Conservation (phyloP, 2,329 filamentous ascomycete species). For the Scedosporium dehoogii region DNA sequence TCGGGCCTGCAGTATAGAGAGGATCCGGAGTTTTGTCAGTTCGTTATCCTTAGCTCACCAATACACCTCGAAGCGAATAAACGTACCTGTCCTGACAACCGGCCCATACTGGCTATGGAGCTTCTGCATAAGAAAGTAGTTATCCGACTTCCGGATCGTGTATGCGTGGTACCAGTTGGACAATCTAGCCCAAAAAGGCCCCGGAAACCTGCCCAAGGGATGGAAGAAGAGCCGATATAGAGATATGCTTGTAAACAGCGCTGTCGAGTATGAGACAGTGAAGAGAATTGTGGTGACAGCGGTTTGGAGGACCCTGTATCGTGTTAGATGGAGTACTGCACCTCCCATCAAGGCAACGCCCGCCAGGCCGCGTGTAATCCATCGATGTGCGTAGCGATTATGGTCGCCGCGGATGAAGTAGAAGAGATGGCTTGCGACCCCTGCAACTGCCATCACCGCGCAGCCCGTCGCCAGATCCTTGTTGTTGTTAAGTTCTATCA, state of each 20-base stretch:
- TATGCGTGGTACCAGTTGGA: slow-evolving; percentile 13
- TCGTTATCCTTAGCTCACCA: too few species aligned
- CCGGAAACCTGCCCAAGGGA: slow-evolving; percentile 2
- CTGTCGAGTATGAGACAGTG: slow-evolving; percentile 6
- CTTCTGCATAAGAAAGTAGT: slow-evolving; percentile 11
- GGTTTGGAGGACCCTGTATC: neutral
- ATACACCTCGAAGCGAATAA: neutral
- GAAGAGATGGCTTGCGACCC: neutral
- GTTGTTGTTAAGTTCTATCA: neutral
- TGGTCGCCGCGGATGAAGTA: slow-evolving; percentile 4
- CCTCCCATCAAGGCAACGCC: neutral
- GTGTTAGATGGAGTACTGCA: neutral
- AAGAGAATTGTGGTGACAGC: slow-evolving; percentile 1
- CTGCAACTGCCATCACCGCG: neutral
- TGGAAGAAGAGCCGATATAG: slow-evolving; percentile 3
- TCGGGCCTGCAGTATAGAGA: slow-evolving; percentile 15
- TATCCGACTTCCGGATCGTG: neutral
- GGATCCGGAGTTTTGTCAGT: neutral
- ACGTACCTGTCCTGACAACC: slow-evolving; percentile 19
- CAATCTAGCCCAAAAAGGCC: slow-evolving; percentile 12
- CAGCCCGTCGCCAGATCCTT: neutral
- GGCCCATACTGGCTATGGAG: slow-evolving; percentile 20
- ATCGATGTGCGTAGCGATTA: neutral
- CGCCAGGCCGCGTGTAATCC: neutral
- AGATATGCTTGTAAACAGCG: slow-evolving; percentile 13